Evolutionary conservation across 2,329 filamentous ascomycete genomes (phyloP), one percentile per base, ranked within the genome.

Genomic region (Didymella keratinophila): DNA sequence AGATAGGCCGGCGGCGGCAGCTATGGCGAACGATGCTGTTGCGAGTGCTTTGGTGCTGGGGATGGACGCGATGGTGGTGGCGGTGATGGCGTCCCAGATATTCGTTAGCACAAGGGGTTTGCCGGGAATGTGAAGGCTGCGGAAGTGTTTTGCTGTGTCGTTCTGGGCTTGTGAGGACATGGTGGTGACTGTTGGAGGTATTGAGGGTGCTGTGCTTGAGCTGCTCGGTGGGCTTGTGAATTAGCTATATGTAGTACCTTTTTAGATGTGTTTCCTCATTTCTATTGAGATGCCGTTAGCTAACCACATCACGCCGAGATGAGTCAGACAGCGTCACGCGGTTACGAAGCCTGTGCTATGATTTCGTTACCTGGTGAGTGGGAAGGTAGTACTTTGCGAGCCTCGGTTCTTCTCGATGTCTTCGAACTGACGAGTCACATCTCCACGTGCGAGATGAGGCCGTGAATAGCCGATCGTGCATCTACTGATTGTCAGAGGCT

Each of bases 41-140:
- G 76, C 75, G 1, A 78, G 50, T 69, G 83, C 76, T 66, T 76
- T 60, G 39, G 76, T 73, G 41, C n/a, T 61, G 18, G 82, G 80
- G 32, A 84, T 76, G 0, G 79, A 76, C 8, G 79, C 72, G 46
- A 86, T 71, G 1, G 79, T 66, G 14, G 72, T 70, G 36, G 85
- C 82, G 3, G 84, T 82, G 20, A 81, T 69, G 27, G 78, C 73
- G 65, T 87, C 84, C 78, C 83, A 86, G 61, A 86, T 75, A 64
- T 87, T 87, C 11, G 83, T 77, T 6, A 87, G 74, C 41, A 87
- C 60, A 34, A 87, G 58, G 12, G 86, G 85, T 0, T 76, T 66
- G 2, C 81, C 80, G 0, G 84, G 82, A 21, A 72, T 60, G 70
- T 87, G 85, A 20, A 87, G 81, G 67, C 72, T 48, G 52, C 65